These are phyloP conservation scores for Coemansia sp. DNA, from an alignment of 192 early-diverging fungal species.

Conservation along the genomic window DNA sequence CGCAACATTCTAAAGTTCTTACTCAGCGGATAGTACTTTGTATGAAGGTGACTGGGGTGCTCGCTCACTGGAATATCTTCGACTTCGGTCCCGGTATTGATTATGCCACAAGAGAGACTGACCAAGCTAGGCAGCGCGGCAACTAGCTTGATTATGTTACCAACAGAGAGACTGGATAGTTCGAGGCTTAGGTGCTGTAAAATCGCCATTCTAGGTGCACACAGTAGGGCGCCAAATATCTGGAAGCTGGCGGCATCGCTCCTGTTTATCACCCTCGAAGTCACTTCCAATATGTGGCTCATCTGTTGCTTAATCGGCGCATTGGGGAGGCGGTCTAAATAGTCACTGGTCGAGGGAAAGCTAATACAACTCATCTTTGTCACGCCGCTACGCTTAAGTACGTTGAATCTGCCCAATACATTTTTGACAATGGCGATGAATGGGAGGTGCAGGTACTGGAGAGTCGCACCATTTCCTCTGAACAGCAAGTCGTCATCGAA, in stretches of 20 bases:
- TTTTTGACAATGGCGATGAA: background rate
- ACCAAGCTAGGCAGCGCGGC: background rate
- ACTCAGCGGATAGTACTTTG: background rate
- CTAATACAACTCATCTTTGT: background rate
- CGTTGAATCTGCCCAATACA: background rate
- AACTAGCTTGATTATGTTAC: background rate
- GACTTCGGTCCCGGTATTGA: background rate
- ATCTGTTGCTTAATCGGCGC: background rate
- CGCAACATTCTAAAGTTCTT: background rate
- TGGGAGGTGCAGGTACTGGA: background rate
- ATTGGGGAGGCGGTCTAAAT: background rate
- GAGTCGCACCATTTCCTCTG: background rate
- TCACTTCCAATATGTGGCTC: background rate
- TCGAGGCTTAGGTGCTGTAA: background rate
- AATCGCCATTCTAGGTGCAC: background rate
- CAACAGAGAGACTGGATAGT: background rate
- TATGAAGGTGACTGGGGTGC: background rate
- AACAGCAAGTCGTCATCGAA: background rate
- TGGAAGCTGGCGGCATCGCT: background rate
- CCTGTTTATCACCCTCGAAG: background rate
- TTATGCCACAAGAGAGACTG: background rate
- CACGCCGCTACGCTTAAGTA: background rate
- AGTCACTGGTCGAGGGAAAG: too few species aligned
- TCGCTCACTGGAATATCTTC: background rate
- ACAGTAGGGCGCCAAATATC: background rate